Percentiles rank a stretch among this genome's conserved stretches.
These are phyloP conservation scores for Fusarium sp. DNA, from an alignment of 2,329 filamentous ascomycete species.

Conservation along the genomic window DNA sequence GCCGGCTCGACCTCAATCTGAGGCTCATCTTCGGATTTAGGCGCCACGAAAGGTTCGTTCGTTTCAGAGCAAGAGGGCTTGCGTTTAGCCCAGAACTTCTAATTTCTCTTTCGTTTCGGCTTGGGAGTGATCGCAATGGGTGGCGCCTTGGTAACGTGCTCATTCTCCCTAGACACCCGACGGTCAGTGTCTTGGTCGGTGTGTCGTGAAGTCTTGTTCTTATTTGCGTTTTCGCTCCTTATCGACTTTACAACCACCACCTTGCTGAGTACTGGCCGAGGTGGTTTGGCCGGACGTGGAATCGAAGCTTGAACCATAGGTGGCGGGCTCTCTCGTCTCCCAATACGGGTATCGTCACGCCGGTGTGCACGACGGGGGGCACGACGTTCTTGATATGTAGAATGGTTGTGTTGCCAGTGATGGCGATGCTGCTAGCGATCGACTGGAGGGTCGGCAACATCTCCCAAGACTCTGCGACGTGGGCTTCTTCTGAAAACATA, in stretches of 20 bases:
- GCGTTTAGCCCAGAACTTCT: conserved; percentile 28
- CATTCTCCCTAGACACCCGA: conserved; percentile 12
- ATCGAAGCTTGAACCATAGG: neutral
- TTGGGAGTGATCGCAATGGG: neutral
- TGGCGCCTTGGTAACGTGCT: neutral
- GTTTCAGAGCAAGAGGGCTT: neutral
- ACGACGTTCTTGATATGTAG: neutral
- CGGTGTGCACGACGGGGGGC: neutral
- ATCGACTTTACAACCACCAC: conserved; percentile 18
- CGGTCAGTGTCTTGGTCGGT: conserved; percentile 3
- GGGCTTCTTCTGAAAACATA: neutral
- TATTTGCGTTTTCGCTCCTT: conserved; percentile 3
- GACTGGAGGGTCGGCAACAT: neutral
- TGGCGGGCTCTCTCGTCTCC: neutral
- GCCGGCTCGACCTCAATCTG: neutral
- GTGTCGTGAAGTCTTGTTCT: neutral
- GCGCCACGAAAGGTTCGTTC: neutral
- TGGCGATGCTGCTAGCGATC: conserved; percentile 10
- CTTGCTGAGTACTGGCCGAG: neutral
- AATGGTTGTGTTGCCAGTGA: conserved; percentile 2
- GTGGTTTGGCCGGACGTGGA: too few relatives aligned
- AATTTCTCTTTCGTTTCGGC: conserved; percentile 19
- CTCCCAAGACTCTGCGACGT: neutral
- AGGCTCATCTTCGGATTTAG: neutral
- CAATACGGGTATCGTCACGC: too few relatives aligned